Conservation (phyloP, 371 early-diverging fungal genomes). For the Mucor plumbeus region DNA sequence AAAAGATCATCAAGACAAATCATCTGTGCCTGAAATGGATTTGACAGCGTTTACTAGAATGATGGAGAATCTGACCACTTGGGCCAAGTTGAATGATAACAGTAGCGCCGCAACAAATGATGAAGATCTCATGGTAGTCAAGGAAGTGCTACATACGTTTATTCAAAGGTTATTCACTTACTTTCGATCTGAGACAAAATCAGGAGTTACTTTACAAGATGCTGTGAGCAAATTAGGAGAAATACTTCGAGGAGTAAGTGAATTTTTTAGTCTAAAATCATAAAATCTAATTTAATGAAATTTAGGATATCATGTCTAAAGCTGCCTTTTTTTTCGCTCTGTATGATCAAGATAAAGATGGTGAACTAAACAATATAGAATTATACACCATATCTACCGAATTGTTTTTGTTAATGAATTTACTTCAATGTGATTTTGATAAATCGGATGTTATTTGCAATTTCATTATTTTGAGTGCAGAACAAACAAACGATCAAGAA, state of each 20-base stretch:
- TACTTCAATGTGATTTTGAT: slow-evolving; percentile 49
- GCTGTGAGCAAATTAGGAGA: slow-evolving; percentile 77
- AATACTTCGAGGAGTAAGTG: slow-evolving; percentile 69
- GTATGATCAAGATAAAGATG: slow-evolving; percentile 76
- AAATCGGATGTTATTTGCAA: slow-evolving; percentile 65
- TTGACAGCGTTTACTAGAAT: slow-evolving; percentile 58
- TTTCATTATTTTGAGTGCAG: slow-evolving; percentile 62
- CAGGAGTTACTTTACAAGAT: slow-evolving; percentile 75
- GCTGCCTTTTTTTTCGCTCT: slow-evolving; percentile 83
- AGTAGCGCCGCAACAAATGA: not conserved
- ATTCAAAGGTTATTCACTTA: slow-evolving; percentile 57
- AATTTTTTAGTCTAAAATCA: not conserved
- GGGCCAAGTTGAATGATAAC: slow-evolving; percentile 27
- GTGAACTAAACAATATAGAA: slow-evolving; percentile 71
- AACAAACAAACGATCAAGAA: slow-evolving; percentile 50
- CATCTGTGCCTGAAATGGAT: slow-evolving; percentile 59
- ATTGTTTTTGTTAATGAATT: slow-evolving; percentile 71
- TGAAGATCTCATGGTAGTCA: slow-evolving; percentile 1
- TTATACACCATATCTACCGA: slow-evolving; percentile 83
- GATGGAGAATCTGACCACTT: slow-evolving; percentile 37
- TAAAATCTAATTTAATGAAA: not conserved
- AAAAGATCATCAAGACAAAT: slow-evolving; percentile 47
- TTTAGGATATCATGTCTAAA: slow-evolving; percentile 74
- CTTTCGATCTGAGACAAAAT: slow-evolving; percentile 56
- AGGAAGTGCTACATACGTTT: slow-evolving; percentile 31